phyloP scores from a whole-genome alignment of 305 asterid species.

The Fraxinus xanthoxyloides region DNA sequence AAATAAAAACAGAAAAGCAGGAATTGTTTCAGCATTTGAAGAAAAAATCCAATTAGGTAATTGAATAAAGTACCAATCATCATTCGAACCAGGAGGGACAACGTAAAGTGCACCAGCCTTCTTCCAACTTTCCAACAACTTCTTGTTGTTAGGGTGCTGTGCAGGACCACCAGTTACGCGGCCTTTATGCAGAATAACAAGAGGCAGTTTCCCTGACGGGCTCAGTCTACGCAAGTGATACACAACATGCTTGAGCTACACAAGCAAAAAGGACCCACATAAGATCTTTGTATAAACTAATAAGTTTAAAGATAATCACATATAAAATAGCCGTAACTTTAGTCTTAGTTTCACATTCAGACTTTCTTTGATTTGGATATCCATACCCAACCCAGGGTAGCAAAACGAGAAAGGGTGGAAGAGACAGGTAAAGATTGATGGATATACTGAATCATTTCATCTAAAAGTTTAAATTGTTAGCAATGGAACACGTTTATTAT shows the following conservation, averaged over 20 bases:
- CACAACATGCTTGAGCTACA: constrained; percentile 60
- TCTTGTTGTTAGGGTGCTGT: constrained; percentile 60
- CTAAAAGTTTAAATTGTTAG: not conserved
- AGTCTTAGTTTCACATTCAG: not conserved
- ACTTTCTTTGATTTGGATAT: not conserved
- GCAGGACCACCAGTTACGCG: constrained; percentile 80
- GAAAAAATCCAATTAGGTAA: not conserved
- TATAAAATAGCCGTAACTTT: not conserved
- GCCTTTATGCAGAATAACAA: constrained; percentile 67
- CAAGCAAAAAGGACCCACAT: constrained; percentile 9
- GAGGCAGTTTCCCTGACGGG: constrained; percentile 71
- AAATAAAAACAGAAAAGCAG: not conserved
- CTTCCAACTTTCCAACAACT: constrained; percentile 65
- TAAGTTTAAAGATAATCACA: constrained; percentile 7
- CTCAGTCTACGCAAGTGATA: constrained; percentile 49
- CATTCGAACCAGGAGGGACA: constrained; percentile 86
- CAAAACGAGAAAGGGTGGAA: not conserved
- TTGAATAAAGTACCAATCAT: constrained; percentile 67
- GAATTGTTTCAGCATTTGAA: not conserved
- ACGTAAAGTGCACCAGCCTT: constrained; percentile 72
- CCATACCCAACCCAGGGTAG: not conserved
- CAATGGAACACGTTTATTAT: not conserved
- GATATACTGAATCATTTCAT: not conserved
- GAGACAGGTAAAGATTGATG: not conserved
- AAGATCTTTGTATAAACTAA: constrained; percentile 10